A percentile compares a stretch with the other conserved stretches of the same genome.
Evolutionary conservation across 768 basidiomycete species (phyloP).

Genomic region (Collybia mongolica): DNA sequence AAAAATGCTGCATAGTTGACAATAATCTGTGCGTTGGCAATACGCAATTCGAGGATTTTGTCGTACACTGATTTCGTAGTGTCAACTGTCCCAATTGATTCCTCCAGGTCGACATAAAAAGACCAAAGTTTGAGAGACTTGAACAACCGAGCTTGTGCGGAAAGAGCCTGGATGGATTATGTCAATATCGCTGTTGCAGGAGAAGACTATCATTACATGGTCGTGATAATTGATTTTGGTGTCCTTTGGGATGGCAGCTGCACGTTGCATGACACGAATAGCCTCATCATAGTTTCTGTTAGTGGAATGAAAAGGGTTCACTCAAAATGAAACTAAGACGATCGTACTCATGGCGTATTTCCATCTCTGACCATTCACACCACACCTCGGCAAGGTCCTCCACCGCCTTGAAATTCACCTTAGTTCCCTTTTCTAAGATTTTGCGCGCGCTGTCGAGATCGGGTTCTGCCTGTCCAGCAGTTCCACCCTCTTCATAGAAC

Average conservation of each 20-base stretch:
- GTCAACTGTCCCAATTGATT: conserved; percentile 93
- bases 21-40: conserved; percentile 97
- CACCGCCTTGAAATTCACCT: conserved; percentile 90
- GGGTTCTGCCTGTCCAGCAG: conserved; percentile 70
- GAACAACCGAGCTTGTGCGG: conserved; percentile 89
- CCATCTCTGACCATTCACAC: conserved; percentile 99
- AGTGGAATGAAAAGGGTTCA: not conserved
- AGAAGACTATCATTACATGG: conserved; percentile 55
- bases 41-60: conserved; percentile 93
- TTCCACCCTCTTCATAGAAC: conserved; percentile 96
- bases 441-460: conserved; percentile 88
- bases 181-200: not conserved
- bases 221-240: conserved; percentile 92
- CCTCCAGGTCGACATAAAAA: conserved; percentile 96
- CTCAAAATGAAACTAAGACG: not conserved
- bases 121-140: conserved; percentile 99
- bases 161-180: conserved; percentile 52
- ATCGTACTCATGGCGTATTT: conserved; percentile 90
- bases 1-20: conserved; percentile 97
- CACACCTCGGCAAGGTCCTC: conserved; percentile 98
- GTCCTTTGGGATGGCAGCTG: conserved; percentile 86
- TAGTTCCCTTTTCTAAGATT: conserved; percentile 89
- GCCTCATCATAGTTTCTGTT: conserved; percentile 96
- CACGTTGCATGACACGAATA: conserved; percentile 95
- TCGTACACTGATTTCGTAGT: conserved; percentile 92